These are phyloP conservation scores for Arachis hypogaea DNA, from an alignment of 306 rosid species.

Conservation along the genomic window DNA sequence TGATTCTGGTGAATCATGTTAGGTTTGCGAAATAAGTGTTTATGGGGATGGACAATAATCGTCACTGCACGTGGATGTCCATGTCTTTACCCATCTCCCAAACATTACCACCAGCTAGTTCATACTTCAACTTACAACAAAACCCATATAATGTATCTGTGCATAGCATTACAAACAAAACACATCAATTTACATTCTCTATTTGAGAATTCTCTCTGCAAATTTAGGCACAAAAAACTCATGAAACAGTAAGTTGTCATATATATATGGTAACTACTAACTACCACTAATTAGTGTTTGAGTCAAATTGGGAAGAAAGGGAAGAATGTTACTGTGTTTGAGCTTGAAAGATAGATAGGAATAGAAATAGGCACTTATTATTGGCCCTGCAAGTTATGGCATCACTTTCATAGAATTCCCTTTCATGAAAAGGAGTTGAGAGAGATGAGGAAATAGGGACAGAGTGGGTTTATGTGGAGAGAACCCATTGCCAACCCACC, in stretches of 20 bases:
- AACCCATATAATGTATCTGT: slow-evolving; percentile 33
- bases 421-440: slow-evolving; percentile 61
- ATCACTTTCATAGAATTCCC: slow-evolving; percentile 62
- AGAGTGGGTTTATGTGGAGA: slow-evolving; percentile 59
- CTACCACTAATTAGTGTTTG: slow-evolving; percentile 15
- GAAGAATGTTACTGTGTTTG: not conserved
- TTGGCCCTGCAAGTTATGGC: slow-evolving; percentile 45
- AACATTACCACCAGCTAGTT: slow-evolving; percentile 54
- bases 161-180: slow-evolving; percentile 45
- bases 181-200: slow-evolving; percentile 24
- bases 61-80: slow-evolving; percentile 72
- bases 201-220: slow-evolving; percentile 29
- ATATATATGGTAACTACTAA: slow-evolving; percentile 32
- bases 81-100: slow-evolving; percentile 52
- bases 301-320: slow-evolving; percentile 32
- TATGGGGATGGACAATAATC: slow-evolving; percentile 69
- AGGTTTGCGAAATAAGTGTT: slow-evolving; percentile 44
- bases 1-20: slow-evolving; percentile 39
- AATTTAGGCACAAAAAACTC: slow-evolving; percentile 29
- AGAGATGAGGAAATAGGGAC: slow-evolving; percentile 54
- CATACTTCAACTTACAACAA: slow-evolving; percentile 46
- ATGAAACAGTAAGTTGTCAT: slow-evolving; percentile 18
- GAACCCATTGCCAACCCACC: slow-evolving; percentile 78
- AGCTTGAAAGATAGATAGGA: not conserved
- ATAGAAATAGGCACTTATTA: slow-evolving; percentile 31